phyloP scores from a whole-genome alignment of 192 early-diverging fungal species.

The Pecoramyces ruminantium region DNA sequence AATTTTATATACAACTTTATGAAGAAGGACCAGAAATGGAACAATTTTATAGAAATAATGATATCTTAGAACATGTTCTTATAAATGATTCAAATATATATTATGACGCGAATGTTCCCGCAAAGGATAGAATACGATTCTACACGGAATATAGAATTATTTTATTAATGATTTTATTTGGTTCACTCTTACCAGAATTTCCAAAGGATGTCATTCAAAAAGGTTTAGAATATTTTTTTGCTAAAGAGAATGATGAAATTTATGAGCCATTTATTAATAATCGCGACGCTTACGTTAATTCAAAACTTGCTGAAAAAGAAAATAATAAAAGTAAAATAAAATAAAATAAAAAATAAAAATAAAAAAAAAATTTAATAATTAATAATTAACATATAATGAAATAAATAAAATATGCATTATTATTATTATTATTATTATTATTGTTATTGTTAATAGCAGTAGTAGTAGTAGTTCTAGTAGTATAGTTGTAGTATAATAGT shows the following conservation, averaged over 20 bases:
- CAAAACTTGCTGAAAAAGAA: neutral
- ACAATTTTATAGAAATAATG: neutral
- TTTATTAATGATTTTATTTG: neutral
- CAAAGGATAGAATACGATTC: neutral
- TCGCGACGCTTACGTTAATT: neutral
- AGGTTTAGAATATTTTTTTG: neutral
- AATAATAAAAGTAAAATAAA: neutral
- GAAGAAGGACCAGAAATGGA: neutral
- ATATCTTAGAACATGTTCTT: neutral
- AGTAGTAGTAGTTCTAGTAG: too few relatives aligned
- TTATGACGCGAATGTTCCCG: neutral
- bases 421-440: too few relatives aligned
- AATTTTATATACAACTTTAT: neutral
- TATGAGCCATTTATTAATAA: neutral
- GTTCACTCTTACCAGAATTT: neutral
- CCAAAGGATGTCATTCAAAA: neutral
- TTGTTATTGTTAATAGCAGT: too few relatives aligned
- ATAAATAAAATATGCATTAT: too few relatives aligned
- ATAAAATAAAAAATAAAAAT: neutral
- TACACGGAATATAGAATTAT: neutral
- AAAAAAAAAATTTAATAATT: too few relatives aligned
- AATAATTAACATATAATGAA: too few relatives aligned
- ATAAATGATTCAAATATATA: neutral
- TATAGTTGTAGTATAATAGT: too few relatives aligned
- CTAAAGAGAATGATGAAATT: neutral